Evolutionary conservation across 441 rosid genomes (phyloP), one percentile per base, ranked within the genome.

Genomic region (Macaranga tanarius): DNA sequence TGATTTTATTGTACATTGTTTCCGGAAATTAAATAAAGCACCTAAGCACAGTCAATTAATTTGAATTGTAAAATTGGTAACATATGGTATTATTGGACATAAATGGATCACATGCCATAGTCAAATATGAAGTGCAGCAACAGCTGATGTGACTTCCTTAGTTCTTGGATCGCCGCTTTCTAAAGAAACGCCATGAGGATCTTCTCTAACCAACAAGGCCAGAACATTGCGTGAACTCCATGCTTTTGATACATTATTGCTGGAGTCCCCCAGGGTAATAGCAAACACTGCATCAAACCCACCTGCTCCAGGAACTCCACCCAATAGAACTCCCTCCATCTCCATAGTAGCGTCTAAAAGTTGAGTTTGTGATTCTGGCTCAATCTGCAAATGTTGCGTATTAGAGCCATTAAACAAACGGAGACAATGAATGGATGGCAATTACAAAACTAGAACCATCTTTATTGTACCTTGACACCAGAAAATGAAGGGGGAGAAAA

Each of bases 301-400:
- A 72, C 99, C 99, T 44, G 98, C 98, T 75, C 98, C 99, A 48
- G 99, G 98, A 79, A 95, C 95, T 70, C 97, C 97, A 52, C 88
- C 98, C 75, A 91, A 81, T 77, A 92, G 59, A 84, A 95, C 97
- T 75, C 99, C 99, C 82, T 93, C 97, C 79, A 87, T 77, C 19
- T 84, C 77, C 91, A 90, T 90, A 0, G 99, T 93, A 65, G 89
- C 87, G 79, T 92, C 87, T 82, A 95, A 55, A 68, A 93, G 97
- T 74, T 52, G 82, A 74, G 96, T 86, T 79, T 91, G 96, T 20
- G 97, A 79, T 77, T 88, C 90, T 19, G 98, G 99, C 80, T 95
- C 99, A 70, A 90, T 93, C 98, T 91, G 92, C 85, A 81, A 78
- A 81, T 76, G 62, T 51, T 50, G 51, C 42, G 58, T 26, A n/a